phyloP scores from a whole-genome alignment of 2,329 filamentous ascomycete species.

The Exserohilum turcica region DNA sequence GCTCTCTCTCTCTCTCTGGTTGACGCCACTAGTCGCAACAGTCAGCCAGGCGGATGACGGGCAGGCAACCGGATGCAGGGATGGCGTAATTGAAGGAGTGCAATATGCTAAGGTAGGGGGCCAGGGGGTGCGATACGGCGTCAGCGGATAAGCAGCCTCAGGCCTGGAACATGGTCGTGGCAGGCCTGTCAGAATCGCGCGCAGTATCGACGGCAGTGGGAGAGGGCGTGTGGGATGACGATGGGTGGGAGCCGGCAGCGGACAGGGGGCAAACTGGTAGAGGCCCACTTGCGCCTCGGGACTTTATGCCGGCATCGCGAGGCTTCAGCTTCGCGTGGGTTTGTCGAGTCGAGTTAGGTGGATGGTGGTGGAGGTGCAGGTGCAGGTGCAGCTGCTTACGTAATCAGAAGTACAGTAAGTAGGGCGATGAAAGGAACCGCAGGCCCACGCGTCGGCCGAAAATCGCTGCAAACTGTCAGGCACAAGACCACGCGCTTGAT shows the following conservation, averaged over 20 bases:
- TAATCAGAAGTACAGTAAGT: no score
- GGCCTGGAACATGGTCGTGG: background rate
- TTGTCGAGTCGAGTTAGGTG: background rate
- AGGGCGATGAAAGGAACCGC: background rate
- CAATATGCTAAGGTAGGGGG: background rate
- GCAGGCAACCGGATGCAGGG: background rate
- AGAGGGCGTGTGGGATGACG: background rate
- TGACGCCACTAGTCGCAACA: constrained; percentile 11
- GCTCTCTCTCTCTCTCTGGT: background rate
- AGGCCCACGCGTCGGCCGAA: constrained; percentile 15
- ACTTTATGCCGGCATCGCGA: background rate
- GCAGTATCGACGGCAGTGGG: background rate
- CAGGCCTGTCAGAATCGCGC: background rate
- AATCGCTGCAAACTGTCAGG: constrained; percentile 8
- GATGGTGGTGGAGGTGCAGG: no score
- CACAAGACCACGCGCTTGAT: background rate
- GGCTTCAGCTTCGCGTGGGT: background rate
- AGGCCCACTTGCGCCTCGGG: background rate
- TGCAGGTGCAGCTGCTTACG: no score
- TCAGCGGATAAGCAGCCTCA: background rate
- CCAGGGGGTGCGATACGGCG: background rate
- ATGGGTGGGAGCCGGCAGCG: background rate
- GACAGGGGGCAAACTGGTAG: background rate
- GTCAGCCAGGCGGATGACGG: background rate
- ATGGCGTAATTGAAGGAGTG: background rate